A percentile compares a stretch with the other conserved stretches of the same genome.
These are phyloP conservation scores for Ceratobasidium papillatum DNA, from an alignment of 1,284 basidiomycete species.

Conservation along the genomic window DNA sequence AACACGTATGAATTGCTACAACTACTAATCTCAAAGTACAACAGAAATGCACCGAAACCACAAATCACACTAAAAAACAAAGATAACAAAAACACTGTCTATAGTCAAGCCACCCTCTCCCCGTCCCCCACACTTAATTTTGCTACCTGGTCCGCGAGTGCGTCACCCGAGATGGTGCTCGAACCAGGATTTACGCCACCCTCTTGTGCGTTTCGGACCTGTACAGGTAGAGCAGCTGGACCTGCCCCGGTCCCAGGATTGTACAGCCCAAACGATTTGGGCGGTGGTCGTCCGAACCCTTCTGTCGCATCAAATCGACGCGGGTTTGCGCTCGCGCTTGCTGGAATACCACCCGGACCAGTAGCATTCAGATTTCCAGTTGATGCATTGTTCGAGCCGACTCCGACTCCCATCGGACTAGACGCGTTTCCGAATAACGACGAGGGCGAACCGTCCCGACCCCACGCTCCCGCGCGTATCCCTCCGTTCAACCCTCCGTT, in stretches of 20 bases:
- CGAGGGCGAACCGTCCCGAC: slow-evolving; percentile 22
- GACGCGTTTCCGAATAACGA: slow-evolving; percentile 1
- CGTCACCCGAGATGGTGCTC: not conserved
- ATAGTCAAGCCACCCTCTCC: not conserved
- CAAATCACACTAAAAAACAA: slow-evolving; percentile 1
- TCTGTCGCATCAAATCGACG: slow-evolving; percentile 17
- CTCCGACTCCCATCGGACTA: not conserved
- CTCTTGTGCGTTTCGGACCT: slow-evolving; percentile 10
- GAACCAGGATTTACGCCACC: not conserved
- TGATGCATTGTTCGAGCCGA: not conserved
- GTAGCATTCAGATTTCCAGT: not conserved
- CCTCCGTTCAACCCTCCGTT: slow-evolving; percentile 6
- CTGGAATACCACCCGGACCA: not conserved
- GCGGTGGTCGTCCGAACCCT: slow-evolving; percentile 7
- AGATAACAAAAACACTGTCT: slow-evolving; percentile 28
- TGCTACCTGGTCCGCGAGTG: slow-evolving; percentile 26
- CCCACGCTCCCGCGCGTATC: slow-evolving; percentile 14
- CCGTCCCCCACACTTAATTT: slow-evolving; percentile 27
- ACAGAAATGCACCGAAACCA: slow-evolving; percentile 34
- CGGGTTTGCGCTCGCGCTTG: slow-evolving; percentile 2
- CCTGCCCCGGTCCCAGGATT: slow-evolving; percentile 22
- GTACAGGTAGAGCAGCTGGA: slow-evolving; percentile 18
- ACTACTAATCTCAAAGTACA: slow-evolving; percentile 34
- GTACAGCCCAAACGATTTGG: slow-evolving; percentile 32
- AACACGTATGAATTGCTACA: slow-evolving; percentile 26